These are phyloP conservation scores for Boletus edulis DNA, from an alignment of 768 basidiomycete genomes.

Conservation along the genomic window DNA sequence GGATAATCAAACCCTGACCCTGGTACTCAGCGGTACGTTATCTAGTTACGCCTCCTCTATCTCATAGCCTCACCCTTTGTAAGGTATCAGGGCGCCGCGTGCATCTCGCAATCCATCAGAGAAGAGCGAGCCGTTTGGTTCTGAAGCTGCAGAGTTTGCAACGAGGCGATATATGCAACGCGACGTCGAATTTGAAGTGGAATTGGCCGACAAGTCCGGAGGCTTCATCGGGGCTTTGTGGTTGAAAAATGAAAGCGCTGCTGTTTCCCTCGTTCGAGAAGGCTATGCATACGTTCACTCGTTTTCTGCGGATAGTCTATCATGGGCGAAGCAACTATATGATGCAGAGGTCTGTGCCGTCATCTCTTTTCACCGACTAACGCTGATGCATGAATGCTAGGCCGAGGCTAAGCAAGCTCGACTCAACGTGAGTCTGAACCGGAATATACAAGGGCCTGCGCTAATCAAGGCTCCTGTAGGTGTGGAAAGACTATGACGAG, in stretches of 20 bases:
- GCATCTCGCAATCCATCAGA: conserved; percentile 78
- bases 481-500: conserved; percentile 86
- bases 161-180: conserved; percentile 86
- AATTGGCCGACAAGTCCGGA: conserved; percentile 88
- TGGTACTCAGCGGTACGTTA: conserved; percentile 79
- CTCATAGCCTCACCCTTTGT: conserved; percentile 5
- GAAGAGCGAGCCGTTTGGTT: conserved; percentile 86
- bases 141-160: conserved; percentile 79
- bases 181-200: conserved; percentile 91
- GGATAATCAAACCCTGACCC: conserved; percentile 89
- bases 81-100: conserved; percentile 89
- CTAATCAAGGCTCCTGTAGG: conserved; percentile 40
- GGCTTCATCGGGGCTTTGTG: conserved; percentile 93
- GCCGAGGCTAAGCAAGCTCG: conserved; percentile 78
- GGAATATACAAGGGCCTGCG: background rate
- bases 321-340: conserved; percentile 77
- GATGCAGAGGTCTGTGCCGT: conserved; percentile 69
- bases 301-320: conserved; percentile 79
- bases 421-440: conserved; percentile 61
- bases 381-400: conserved; percentile 35
- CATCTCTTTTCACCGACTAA: background rate
- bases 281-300: conserved; percentile 87
- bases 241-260: conserved; percentile 82
- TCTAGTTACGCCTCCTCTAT: background rate
- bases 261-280: conserved; percentile 78